Conservation (phyloP, 1,139 yeast species). For the Pichia terricola region DNA sequence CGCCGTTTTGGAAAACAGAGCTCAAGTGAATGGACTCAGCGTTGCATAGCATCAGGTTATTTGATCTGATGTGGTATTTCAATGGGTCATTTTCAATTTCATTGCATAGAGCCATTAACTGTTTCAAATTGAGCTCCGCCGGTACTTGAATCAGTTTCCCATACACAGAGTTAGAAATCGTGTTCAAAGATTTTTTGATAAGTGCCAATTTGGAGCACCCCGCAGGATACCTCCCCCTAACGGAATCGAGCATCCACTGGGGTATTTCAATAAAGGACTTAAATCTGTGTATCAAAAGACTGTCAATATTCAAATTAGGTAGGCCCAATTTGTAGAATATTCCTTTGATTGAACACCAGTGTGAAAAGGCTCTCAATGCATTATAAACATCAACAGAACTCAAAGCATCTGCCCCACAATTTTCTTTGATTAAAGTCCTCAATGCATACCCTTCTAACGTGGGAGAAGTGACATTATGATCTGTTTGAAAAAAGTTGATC, state of each 20-base stretch:
- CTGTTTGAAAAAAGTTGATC: slow-evolving; percentile 47
- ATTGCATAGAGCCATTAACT: slow-evolving; percentile 36
- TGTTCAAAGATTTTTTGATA: slow-evolving; percentile 30
- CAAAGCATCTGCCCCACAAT: slow-evolving; percentile 36
- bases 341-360: slow-evolving; percentile 49
- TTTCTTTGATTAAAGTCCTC: slow-evolving; percentile 31
- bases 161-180: slow-evolving; percentile 24
- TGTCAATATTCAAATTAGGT: slow-evolving; percentile 31
- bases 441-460: slow-evolving; percentile 39
- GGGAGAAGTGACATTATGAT: slow-evolving; percentile 37
- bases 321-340: slow-evolving; percentile 35
- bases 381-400: slow-evolving; percentile 35
- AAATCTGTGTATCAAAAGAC: slow-evolving; percentile 28
- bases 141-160: slow-evolving; percentile 25
- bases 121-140: slow-evolving; percentile 22
- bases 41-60: slow-evolving; percentile 30
- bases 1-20: slow-evolving; percentile 28
- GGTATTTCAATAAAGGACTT: slow-evolving; percentile 36
- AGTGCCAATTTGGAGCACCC: slow-evolving; percentile 44
- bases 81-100: slow-evolving; percentile 42
- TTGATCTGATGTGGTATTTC: slow-evolving; percentile 39
- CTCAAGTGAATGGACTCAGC: slow-evolving; percentile 29
- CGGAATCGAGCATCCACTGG: slow-evolving; percentile 32
- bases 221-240: slow-evolving; percentile 41
- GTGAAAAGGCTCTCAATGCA: slow-evolving; percentile 45